phyloP scores from a whole-genome alignment of 441 rosid species.

The Pelargonium australe region DNA sequence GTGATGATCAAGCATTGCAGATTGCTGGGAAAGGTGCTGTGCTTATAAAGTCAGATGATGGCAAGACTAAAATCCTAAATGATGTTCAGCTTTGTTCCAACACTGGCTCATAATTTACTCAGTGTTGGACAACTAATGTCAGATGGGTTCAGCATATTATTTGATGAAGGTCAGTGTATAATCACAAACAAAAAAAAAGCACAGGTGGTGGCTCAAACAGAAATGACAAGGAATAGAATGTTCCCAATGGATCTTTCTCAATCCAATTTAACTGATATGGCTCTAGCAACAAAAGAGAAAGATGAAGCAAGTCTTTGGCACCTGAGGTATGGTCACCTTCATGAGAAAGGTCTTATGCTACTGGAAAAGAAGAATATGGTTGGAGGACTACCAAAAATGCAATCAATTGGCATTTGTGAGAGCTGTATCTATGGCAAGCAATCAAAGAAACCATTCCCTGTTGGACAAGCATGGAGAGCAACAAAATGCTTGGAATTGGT shows the following conservation, averaged over 20 bases:
- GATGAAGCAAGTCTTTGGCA: neutral
- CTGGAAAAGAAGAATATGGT: neutral
- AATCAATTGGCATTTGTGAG: neutral
- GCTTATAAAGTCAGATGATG: neutral
- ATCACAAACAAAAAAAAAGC: neutral
- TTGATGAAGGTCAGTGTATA: neutral
- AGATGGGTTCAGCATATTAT: neutral
- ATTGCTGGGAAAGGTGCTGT: neutral
- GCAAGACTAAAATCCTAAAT: neutral
- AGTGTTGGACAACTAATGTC: conserved; percentile 4
- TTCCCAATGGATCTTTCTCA: neutral
- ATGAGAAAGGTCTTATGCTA: neutral
- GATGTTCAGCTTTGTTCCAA: neutral
- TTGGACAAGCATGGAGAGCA: neutral
- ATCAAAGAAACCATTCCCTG: neutral
- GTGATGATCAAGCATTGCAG: neutral
- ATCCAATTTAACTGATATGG: neutral
- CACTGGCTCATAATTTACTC: neutral
- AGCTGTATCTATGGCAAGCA: neutral
- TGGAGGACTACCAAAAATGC: neutral
- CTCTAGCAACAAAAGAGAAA: neutral
- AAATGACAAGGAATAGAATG: neutral
- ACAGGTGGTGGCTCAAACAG: neutral
- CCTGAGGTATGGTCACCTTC: neutral
- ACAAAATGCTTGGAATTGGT: neutral